Evolutionary conservation across 164 flowering plant species (phyloP).

Genomic region (Chimonanthus praecox): DNA sequence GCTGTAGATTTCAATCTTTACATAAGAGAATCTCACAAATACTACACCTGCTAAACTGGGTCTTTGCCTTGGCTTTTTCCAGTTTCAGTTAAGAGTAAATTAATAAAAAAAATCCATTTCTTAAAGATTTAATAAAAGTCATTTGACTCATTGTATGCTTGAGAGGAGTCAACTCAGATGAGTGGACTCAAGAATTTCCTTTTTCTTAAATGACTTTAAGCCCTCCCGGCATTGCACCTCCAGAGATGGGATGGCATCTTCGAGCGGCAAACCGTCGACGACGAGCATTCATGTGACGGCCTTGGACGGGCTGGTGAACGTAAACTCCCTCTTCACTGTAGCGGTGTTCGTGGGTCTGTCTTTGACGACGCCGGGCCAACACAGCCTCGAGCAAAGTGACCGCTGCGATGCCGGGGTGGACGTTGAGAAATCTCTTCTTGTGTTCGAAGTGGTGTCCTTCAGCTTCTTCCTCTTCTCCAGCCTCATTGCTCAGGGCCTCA

Average conservation of each 20-base stretch:
- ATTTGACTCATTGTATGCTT: no score
- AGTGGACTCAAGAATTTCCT: no score
- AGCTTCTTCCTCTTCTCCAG: conserved; percentile 37
- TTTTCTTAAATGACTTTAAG: no score
- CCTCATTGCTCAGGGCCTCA: conserved; percentile 29
- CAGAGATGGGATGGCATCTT: neutral
- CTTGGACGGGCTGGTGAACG: conserved; percentile 60
- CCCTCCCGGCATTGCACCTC: no score
- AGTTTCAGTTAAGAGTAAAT: no score
- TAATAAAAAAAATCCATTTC: no score
- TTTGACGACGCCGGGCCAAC: conserved; percentile 15
- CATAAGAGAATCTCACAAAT: no score
- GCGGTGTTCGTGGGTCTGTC: conserved; percentile 68
- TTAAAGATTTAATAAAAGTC: no score
- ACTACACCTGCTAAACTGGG: no score
- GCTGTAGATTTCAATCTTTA: no score
- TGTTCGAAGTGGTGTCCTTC: conserved; percentile 32
- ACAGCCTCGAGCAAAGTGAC: conserved; percentile 22
- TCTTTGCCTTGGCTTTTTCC: no score
- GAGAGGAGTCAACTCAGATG: no score
- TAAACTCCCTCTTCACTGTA: conserved; percentile 64
- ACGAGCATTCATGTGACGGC: conserved; percentile 67
- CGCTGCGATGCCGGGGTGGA: conserved; percentile 33
- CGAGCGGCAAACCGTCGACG: neutral
- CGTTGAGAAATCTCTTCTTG: conserved; percentile 31